phyloP scores from a whole-genome alignment of 1,284 basidiomycete species.

The Puccinia brachypodii region DNA sequence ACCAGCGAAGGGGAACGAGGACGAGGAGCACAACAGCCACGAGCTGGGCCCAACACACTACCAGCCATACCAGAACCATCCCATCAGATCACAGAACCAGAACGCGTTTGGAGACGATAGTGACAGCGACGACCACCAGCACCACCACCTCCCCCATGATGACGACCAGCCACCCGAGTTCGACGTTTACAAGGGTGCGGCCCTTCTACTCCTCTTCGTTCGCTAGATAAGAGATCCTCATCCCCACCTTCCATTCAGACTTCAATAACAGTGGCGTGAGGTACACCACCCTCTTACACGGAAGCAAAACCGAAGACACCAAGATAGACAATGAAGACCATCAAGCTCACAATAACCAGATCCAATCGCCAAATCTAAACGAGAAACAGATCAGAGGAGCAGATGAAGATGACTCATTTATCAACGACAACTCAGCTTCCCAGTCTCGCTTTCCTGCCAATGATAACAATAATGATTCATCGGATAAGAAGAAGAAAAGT shows the following conservation, averaged over 20 bases:
- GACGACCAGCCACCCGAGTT: constrained; percentile 6
- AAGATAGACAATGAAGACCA: not conserved
- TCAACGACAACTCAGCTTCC: not conserved
- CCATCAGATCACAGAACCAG: not conserved
- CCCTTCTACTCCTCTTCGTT: too few species aligned
- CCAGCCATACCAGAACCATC: not conserved
- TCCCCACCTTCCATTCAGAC: not conserved
- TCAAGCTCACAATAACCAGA: not conserved
- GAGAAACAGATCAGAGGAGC: not conserved
- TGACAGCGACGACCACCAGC: constrained; percentile 21
- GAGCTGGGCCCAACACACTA: not conserved
- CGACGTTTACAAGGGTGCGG: constrained; percentile 42
- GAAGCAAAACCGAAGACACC: not conserved
- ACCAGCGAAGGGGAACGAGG: not conserved
- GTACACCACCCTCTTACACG: constrained; percentile 10
- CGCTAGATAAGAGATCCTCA: not conserved
- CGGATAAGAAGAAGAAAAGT: too few species aligned
- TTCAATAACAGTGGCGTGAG: constrained; percentile 38
- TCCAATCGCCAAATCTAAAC: not conserved
- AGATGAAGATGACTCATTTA: not conserved
- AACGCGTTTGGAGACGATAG: constrained; percentile 32
- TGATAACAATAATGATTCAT: too few species aligned
- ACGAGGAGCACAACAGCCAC: not conserved
- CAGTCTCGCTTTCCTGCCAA: too few species aligned
- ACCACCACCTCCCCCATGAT: not conserved